phyloP scores from a whole-genome alignment of 805 yeast species.

The Wickerhamomyces chaumierensis region DNA sequence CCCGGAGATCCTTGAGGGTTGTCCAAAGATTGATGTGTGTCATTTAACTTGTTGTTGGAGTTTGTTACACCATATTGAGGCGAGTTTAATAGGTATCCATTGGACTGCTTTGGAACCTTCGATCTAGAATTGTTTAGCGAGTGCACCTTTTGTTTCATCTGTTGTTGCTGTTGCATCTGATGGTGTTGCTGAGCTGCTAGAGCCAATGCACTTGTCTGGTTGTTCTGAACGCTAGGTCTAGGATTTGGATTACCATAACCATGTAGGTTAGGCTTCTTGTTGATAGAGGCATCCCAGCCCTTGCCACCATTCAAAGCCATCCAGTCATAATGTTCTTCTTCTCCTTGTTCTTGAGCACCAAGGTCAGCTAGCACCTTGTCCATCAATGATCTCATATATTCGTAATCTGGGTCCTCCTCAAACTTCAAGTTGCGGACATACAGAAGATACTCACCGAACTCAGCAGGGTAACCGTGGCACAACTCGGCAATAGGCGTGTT shows the following conservation, averaged over 20 bases:
- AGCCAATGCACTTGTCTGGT: constrained; percentile 4
- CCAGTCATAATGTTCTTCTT: constrained; percentile 74
- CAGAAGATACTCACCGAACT: constrained; percentile 63
- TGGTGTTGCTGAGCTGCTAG: constrained; percentile 2
- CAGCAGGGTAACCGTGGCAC: constrained; percentile 56
- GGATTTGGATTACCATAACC: constrained; percentile 74
- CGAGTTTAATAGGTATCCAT: constrained; percentile 15
- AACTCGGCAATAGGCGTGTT: constrained; percentile 50
- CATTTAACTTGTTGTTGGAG: constrained; percentile 13
- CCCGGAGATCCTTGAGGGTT: constrained; percentile 10
- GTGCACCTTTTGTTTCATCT: constrained; percentile 18
- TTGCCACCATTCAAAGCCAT: constrained; percentile 67
- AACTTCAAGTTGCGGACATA: constrained; percentile 60
- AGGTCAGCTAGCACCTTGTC: constrained; percentile 45
- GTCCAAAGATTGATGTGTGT: constrained; percentile 13
- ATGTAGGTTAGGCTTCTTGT: constrained; percentile 69
- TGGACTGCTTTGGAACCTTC: constrained; percentile 15
- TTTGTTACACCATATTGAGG: constrained; percentile 15
- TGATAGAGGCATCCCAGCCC: constrained; percentile 71
- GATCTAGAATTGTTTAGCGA: constrained; percentile 18
- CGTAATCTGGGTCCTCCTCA: constrained; percentile 75
- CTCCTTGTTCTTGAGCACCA: constrained; percentile 47
- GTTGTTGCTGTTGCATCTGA: constrained; percentile 10
- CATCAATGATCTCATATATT: constrained; percentile 50
- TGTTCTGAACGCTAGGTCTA: constrained; percentile 6